Evolutionary conservation across 2,329 filamentous ascomycete species (phyloP).

Genomic region (Pseudocercospora fuligena): DNA sequence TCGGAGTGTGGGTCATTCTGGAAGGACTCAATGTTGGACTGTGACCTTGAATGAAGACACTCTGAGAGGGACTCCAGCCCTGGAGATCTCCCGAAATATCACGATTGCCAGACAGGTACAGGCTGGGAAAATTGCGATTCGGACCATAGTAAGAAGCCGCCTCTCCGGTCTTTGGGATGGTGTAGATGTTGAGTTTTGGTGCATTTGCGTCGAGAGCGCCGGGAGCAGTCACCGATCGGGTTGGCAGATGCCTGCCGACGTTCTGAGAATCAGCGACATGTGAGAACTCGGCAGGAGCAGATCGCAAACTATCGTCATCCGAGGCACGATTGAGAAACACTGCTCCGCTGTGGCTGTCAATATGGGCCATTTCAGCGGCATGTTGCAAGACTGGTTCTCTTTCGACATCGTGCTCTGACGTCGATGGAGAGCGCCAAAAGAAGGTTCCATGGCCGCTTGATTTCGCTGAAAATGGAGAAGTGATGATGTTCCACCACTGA

Average conservation of each 20-base stretch:
- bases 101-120: constrained; percentile 14
- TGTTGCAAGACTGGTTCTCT: constrained; percentile 30
- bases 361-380: constrained; percentile 33
- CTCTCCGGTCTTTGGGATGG: constrained; percentile 39
- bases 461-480: constrained; percentile 64
- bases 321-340: constrained; percentile 31
- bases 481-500: constrained; percentile 76
- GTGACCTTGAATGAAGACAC: constrained; percentile 25
- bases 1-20: constrained; percentile 4
- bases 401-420: constrained; percentile 21
- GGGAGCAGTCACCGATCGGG: constrained; percentile 38
- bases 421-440: constrained; percentile 37
- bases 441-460: constrained; percentile 20
- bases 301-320: constrained; percentile 31
- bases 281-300: constrained; percentile 27
- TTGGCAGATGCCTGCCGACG: constrained; percentile 12
- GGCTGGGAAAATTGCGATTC: constrained; percentile 29
- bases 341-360: constrained; percentile 26
- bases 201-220: constrained; percentile 29
- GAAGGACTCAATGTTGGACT: constrained; percentile 1
- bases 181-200: constrained; percentile 39
- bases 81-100: constrained; percentile 2
- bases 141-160: constrained; percentile 41
- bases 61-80: constrained; percentile 36
- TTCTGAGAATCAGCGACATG: not conserved